These are phyloP conservation scores for Heritiera littoralis DNA, from an alignment of 345 rosid species.

Conservation along the genomic window DNA sequence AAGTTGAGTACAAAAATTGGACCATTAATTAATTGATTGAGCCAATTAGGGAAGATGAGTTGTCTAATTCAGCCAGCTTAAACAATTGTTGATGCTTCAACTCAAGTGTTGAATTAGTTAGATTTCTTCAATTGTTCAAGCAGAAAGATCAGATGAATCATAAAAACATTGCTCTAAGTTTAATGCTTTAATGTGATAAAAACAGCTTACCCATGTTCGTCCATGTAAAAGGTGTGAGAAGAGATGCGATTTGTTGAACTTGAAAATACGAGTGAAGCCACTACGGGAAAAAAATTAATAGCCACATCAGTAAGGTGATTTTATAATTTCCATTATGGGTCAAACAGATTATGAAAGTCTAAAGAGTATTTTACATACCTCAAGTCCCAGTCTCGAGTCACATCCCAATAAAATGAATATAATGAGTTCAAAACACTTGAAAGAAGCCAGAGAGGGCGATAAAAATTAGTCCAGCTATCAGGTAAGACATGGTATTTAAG, in stretches of 20 bases:
- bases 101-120: constrained; percentile 2
- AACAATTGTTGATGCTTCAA: not conserved
- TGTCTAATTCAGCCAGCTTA: not conserved
- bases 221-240: constrained; percentile 60
- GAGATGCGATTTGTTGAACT: constrained; percentile 63
- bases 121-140: not conserved
- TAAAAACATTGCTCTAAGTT: not conserved
- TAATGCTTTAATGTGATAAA: constrained; percentile 1
- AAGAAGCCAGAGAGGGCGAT: constrained; percentile 91
- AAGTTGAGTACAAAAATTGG: not conserved
- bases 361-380: constrained; percentile 49
- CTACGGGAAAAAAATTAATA: constrained; percentile 32
- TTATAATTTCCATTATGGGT: not conserved
- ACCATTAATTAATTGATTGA: not conserved
- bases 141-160: not conserved
- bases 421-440: constrained; percentile 74
- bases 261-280: constrained; percentile 85
- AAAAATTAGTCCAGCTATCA: constrained; percentile 76
- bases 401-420: constrained; percentile 96
- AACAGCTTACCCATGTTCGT: constrained; percentile 73
- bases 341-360: constrained; percentile 2
- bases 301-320: constrained; percentile 2
- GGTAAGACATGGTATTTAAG: constrained; percentile 81
- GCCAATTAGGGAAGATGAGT: not conserved
- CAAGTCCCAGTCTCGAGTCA: constrained; percentile 93